A percentile compares a stretch with the other conserved stretches of the same genome.
These are phyloP conservation scores for Fagus crenata DNA, from an alignment of 306 rosid species.

Conservation along the genomic window DNA sequence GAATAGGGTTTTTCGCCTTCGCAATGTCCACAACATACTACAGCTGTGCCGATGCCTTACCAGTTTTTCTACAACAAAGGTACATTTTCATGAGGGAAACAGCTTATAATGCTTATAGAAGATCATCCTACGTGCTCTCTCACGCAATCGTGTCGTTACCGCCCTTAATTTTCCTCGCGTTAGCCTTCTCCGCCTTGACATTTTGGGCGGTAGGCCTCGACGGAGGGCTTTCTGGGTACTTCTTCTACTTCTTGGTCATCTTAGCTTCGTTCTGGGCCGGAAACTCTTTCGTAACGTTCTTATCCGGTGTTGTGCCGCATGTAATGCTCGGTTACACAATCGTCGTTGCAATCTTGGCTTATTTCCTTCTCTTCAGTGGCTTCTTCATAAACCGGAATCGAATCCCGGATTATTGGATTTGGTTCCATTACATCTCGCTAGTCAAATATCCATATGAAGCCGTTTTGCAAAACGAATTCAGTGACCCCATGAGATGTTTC, in stretches of 20 bases:
- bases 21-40: constrained; percentile 98
- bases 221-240: constrained; percentile 64
- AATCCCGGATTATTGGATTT: constrained; percentile 82
- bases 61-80: constrained; percentile 86
- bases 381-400: constrained; percentile 83
- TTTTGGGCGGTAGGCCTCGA: constrained; percentile 95
- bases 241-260: constrained; percentile 65
- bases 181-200: constrained; percentile 57
- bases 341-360: constrained; percentile 82
- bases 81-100: constrained; percentile 94
- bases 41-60: constrained; percentile 91
- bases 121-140: constrained; percentile 74
- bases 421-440: constrained; percentile 86
- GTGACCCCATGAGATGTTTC: constrained; percentile 57
- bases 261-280: constrained; percentile 90
- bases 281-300: constrained; percentile 80
- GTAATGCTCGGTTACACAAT: constrained; percentile 90
- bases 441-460: constrained; percentile 88
- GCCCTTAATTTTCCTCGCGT: constrained; percentile 49
- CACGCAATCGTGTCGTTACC: constrained; percentile 64
- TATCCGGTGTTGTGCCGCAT: constrained; percentile 90
- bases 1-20: constrained; percentile 86
- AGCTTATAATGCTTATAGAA: constrained; percentile 72
- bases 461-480: constrained; percentile 76
- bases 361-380: constrained; percentile 89